Percentiles rank a stretch among this genome's conserved stretches.
Evolutionary conservation across 2,329 filamentous ascomycete genomes (phyloP).

Genomic region (Penicillium sp.): DNA sequence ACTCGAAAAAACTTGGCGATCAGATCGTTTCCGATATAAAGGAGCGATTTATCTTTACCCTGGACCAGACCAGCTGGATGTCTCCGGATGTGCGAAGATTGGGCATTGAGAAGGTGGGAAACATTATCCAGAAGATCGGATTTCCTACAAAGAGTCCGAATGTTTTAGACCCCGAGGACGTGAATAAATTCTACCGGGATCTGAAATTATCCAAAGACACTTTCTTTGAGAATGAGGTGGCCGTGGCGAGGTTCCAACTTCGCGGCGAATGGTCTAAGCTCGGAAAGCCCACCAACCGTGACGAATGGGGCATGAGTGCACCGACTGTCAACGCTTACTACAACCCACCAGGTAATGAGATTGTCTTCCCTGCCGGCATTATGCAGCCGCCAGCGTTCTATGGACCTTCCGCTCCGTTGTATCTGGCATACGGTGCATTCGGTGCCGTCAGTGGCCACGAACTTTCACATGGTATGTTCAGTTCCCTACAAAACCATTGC

Average conservation of each 20-base stretch:
- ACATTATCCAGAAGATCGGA: conserved; percentile 67
- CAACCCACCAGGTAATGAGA: conserved; percentile 63
- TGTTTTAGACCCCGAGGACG: conserved; percentile 55
- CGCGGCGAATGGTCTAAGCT: conserved; percentile 56
- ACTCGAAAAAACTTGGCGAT: conserved; percentile 65
- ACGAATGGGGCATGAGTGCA: conserved; percentile 60
- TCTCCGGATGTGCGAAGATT: conserved; percentile 57
- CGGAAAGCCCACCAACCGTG: conserved; percentile 59
- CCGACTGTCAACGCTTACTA: conserved; percentile 67
- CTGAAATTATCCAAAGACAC: conserved; percentile 51
- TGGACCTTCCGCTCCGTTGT: conserved; percentile 57
- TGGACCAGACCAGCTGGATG: conserved; percentile 63
- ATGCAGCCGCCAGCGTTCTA: conserved; percentile 68
- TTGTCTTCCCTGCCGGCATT: conserved; percentile 67
- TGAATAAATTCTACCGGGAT: conserved; percentile 57
- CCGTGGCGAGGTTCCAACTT: conserved; percentile 50
- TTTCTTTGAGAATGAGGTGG: conserved; percentile 59
- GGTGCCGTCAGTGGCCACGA: conserved; percentile 67
- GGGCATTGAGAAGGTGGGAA: conserved; percentile 63
- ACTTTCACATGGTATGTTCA: conserved; percentile 56
- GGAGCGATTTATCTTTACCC: conserved; percentile 60
- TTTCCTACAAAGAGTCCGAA: conserved; percentile 63
- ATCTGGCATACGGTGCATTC: conserved; percentile 67
- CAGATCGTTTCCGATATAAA: conserved; percentile 70
- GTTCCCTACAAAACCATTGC: background rate